Percentiles rank a stretch among this genome's conserved stretches.
Evolutionary conservation across 768 basidiomycete genomes (phyloP).

Genomic region (Asterophora parasitica): DNA sequence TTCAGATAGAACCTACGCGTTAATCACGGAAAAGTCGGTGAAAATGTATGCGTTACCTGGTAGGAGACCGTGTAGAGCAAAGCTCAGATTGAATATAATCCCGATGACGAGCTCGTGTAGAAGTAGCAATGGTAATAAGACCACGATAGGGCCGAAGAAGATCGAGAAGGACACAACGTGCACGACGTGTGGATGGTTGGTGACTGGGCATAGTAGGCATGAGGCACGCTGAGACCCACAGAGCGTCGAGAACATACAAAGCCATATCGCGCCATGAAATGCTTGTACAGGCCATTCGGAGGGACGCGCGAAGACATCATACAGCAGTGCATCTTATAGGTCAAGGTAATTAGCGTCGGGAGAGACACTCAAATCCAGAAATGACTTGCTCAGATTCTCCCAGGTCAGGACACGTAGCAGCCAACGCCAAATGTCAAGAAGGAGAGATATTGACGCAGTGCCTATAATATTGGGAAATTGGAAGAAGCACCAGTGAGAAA

Average conservation of each 20-base stretch:
- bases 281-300: slow-evolving; percentile 18
- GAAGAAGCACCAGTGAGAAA: background rate
- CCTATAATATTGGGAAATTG: background rate
- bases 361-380: background rate
- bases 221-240: background rate
- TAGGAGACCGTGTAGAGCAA: slow-evolving; percentile 32
- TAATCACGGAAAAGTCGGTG: background rate
- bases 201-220: slow-evolving; percentile 11
- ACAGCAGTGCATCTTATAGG: slow-evolving; percentile 4
- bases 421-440: slow-evolving; percentile 4
- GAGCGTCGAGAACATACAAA: slow-evolving; percentile 13
- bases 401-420: background rate
- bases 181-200: slow-evolving; percentile 29
- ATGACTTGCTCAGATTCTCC: slow-evolving; percentile 6
- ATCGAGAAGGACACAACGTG: slow-evolving; percentile 32
- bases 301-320: slow-evolving; percentile 11
- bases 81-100: slow-evolving; percentile 28
- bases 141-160: slow-evolving; percentile 40
- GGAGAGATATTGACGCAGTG: background rate
- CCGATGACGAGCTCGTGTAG: slow-evolving; percentile 30
- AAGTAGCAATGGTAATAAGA: slow-evolving; percentile 31
- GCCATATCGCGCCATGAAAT: slow-evolving; percentile 8
- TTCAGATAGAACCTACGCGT: slow-evolving; percentile 4
- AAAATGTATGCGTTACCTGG: slow-evolving; percentile 19
- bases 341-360: background rate